These are phyloP conservation scores for Tuber melanosporum DNA, from an alignment of 495 filamentous ascomycete species.

Conservation along the genomic window DNA sequence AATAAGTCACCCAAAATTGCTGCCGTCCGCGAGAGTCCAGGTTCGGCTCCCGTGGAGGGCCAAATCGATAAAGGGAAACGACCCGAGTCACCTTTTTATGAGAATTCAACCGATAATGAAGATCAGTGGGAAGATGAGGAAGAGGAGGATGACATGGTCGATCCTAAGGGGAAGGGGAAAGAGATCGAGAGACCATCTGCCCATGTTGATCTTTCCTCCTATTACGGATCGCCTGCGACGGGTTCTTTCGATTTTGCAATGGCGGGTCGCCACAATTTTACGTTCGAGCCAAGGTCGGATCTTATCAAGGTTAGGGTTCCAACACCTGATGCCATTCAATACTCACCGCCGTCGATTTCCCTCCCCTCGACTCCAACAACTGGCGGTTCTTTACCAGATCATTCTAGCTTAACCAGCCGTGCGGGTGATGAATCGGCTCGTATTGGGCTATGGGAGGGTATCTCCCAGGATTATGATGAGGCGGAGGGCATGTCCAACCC, in stretches of 20 bases:
- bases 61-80: slow-evolving; percentile 25
- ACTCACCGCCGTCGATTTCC: neutral
- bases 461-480: neutral
- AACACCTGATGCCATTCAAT: neutral
- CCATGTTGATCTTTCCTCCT: neutral
- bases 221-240: neutral
- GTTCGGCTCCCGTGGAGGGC: neutral
- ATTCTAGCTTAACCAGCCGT: neutral
- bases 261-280: neutral
- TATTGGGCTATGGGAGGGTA: neutral
- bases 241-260: neutral
- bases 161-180: slow-evolving; percentile 45
- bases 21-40: neutral
- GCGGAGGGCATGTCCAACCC: neutral
- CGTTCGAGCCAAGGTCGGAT: neutral
- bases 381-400: slow-evolving; percentile 9
- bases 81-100: slow-evolving; percentile 14
- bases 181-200: slow-evolving; percentile 15
- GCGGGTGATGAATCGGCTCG: neutral
- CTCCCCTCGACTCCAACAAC: slow-evolving; percentile 32
- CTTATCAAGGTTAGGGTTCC: neutral
- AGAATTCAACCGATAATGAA: neutral
- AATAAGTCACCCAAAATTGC: neutral
- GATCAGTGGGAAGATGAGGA: slow-evolving; percentile 41
- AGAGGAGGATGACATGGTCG: slow-evolving; percentile 23